These are phyloP conservation scores for Saccharomyces hybrid DNA, from an alignment of 1,139 yeast species.

Conservation along the genomic window DNA sequence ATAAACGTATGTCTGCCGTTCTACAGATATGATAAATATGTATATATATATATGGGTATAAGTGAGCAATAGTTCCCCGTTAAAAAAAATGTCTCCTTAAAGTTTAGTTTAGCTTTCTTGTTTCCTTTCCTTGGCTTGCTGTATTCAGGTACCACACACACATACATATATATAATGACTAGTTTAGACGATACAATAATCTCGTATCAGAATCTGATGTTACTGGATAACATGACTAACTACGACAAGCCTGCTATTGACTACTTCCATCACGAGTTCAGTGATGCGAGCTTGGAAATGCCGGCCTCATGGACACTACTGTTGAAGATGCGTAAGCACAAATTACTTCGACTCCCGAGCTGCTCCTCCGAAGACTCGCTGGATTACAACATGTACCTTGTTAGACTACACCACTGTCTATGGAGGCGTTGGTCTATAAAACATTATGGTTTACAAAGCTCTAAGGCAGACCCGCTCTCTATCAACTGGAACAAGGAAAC, in stretches of 20 bases:
- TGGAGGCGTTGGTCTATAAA: conserved; percentile 26
- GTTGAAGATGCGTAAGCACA: conserved; percentile 17
- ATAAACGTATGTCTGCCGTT: too few relatives aligned
- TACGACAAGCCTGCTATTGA: conserved; percentile 19
- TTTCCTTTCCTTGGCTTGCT: neutral
- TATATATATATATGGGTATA: neutral
- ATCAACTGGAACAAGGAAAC: conserved; percentile 24
- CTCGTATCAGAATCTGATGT: conserved; percentile 17
- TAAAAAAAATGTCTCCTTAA: too few relatives aligned
- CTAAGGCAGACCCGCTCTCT: conserved; percentile 15
- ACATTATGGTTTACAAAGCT: conserved; percentile 8
- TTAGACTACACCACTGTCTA: conserved; percentile 20
- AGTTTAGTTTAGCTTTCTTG: neutral
- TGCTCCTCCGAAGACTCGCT: conserved; percentile 19
- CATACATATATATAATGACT: neutral
- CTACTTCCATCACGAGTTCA: conserved; percentile 17
- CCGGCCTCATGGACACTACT: conserved; percentile 19
- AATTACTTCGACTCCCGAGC: conserved; percentile 19
- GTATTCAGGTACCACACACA: neutral
- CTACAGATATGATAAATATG: neutral
- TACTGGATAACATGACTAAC: conserved; percentile 22
- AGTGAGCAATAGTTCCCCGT: too few relatives aligned
- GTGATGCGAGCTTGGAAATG: conserved; percentile 11
- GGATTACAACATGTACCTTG: conserved; percentile 18
- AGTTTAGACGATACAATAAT: conserved; percentile 17